Evolutionary conservation across 2,329 filamentous ascomycete genomes (phyloP).

Genomic region (Paradendryphiella salina): DNA sequence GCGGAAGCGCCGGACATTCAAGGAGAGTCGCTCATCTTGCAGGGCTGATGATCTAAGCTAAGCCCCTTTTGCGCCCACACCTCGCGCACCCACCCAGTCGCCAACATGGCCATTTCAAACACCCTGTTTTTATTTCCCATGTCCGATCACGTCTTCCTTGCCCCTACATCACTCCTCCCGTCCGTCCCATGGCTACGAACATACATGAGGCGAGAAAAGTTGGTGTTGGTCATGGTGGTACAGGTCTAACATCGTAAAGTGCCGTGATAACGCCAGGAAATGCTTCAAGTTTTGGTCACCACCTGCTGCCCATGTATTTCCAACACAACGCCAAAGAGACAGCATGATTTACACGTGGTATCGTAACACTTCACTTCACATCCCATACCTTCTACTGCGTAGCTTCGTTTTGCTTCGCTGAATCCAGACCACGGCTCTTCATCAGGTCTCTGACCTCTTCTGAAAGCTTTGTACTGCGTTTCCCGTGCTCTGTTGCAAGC

Average conservation of each 20-base stretch:
- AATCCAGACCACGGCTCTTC: neutral
- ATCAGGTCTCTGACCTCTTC: conserved; percentile 3
- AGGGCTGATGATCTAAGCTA: conserved; percentile 22
- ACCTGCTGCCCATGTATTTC: neutral
- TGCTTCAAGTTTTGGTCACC: neutral
- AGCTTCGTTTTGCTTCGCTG: neutral
- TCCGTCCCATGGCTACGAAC: no score
- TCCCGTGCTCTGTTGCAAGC: neutral
- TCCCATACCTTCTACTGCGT: neutral
- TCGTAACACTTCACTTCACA: neutral
- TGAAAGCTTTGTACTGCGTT: conserved; percentile 1
- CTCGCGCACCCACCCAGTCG: conserved; percentile 7
- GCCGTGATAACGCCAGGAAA: conserved; percentile 9
- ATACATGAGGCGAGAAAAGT: neutral
- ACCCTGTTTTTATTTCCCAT: neutral
- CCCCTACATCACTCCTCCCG: no score
- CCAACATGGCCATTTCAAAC: neutral
- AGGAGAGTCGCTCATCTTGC: conserved; percentile 29
- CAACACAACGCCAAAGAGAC: neutral
- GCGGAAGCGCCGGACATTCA: conserved; percentile 26
- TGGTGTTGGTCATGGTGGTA: conserved; percentile 3
- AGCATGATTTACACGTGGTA: neutral
- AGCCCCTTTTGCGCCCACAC: conserved; percentile 12
- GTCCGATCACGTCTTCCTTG: neutral
- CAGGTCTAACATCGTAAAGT: conserved; percentile 5